Conservation (phyloP, 768 basidiomycete genomes). For the Amanita rimosa region DNA sequence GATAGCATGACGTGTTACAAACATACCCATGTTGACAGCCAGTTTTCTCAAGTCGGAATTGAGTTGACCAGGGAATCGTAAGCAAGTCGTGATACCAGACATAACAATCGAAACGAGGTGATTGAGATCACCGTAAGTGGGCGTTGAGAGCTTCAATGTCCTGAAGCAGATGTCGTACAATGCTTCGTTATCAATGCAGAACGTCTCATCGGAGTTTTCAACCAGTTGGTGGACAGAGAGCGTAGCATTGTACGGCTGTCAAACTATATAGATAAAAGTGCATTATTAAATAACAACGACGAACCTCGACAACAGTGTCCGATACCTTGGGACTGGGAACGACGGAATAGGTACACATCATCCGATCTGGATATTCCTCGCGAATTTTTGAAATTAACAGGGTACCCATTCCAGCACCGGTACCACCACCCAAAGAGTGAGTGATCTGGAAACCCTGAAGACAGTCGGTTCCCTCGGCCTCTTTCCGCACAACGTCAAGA, state of each 20-base stretch:
- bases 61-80: conserved; percentile 99
- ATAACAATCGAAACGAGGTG: conserved; percentile 96
- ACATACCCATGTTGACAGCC: conserved; percentile 96
- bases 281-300: conserved; percentile 6
- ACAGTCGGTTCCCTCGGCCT: conserved; percentile 95
- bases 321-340: conserved; percentile 96
- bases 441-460: conserved; percentile 99
- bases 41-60: conserved; percentile 98
- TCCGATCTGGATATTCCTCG: conserved; percentile 97
- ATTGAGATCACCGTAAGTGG: conserved; percentile 97
- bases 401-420: conserved; percentile 99
- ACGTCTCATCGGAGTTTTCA: conserved; percentile 99
- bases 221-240: conserved; percentile 98
- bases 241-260: conserved; percentile 96
- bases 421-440: conserved; percentile 97
- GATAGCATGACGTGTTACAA: neutral
- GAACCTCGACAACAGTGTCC: conserved; percentile 93
- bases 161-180: conserved; percentile 99
- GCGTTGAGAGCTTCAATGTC: conserved; percentile 91
- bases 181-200: conserved; percentile 99
- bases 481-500: conserved; percentile 96
- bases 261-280: neutral
- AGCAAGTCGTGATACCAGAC: conserved; percentile 96
- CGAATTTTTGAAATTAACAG: conserved; percentile 98
- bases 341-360: conserved; percentile 99